Evolutionary conservation across 352 stramenopile genomes (phyloP).

Genomic region (Globisporangium abappressorium): DNA sequence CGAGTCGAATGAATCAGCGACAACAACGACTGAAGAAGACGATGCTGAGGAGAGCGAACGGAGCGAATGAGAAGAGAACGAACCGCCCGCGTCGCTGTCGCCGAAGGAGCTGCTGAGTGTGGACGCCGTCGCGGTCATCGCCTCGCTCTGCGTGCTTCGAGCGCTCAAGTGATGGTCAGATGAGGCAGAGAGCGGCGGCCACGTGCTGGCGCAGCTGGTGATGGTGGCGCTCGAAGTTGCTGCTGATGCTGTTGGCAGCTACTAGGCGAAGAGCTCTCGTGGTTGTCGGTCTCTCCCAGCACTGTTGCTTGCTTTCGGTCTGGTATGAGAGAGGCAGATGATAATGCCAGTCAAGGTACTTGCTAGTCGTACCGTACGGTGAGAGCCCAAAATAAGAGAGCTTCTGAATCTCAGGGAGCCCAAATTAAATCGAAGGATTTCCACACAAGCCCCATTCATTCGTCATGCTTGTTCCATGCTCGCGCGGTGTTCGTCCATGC

Average conservation of each 20-base stretch:
- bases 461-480: too few relatives aligned
- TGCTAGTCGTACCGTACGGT: neutral
- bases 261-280: neutral
- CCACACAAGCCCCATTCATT: too few relatives aligned
- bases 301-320: neutral
- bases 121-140: neutral
- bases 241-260: neutral
- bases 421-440: too few relatives aligned
- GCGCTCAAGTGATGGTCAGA: neutral
- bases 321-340: neutral
- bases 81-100: neutral
- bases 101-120: neutral
- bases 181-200: neutral
- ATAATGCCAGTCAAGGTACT: neutral
- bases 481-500: too few relatives aligned
- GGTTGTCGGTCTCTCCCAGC: neutral
- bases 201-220: neutral
- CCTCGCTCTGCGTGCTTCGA: neutral
- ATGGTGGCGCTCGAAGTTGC: neutral
- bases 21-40: neutral
- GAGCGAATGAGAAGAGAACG: neutral
- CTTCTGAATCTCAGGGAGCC: neutral
- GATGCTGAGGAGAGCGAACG: neutral
- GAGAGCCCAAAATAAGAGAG: neutral
- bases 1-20: neutral